Base-by-base conservation (phyloP, 2,329 filamentous ascomycete genomes). In the Cladosporium austrohemisphaericum region DNA sequence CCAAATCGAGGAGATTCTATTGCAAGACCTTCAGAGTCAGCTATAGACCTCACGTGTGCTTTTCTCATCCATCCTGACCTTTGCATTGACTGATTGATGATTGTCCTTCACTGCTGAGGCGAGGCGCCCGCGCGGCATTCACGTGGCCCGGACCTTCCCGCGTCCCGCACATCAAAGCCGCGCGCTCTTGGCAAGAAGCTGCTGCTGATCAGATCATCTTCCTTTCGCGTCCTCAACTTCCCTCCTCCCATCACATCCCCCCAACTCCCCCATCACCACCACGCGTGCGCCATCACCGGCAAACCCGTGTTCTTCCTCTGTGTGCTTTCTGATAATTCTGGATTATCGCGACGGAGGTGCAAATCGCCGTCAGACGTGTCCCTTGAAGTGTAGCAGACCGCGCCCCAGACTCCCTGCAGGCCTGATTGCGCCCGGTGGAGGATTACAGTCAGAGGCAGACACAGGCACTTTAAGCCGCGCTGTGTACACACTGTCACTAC, bases 401-500 rank as follows among this genome's bases (percentile, higher is more conserved):
- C 18, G 44, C 43, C n/a, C n/a, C n/a, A n/a, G 32, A 31, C 8
- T 46, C 16, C 22, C 29, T 45, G 31, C 41, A 45, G 35, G 46
- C 36, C 36, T 41, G 46, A 41, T 47, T 47, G 44, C 44, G 44
- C 44, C 44, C 44, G 44, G 36, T 37, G 33, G 29, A 37, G 25
- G 44, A 29, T 38, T 14, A 14, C 22, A 45, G n/a, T 33, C 41
- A 45, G 29, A 25, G n/a, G n/a, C 46, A 49, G 36, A 49, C 36
- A 49, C 37, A 41, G 46, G 46, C 36, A 49, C 22, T 41, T 35
- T 49, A 49, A 49, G 46, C 45, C 45, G 35, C 37, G 35, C 37
- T 31, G 45, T 49, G 45, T 35, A 22, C 37, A 49, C 36, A 49
- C 38, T 41, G 36, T 41, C 46, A 47, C 33, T 38, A 38, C 32